Base-by-base conservation (phyloP, 2,329 filamentous ascomycete genomes). In the Stemphylium lycopersici region DNA sequence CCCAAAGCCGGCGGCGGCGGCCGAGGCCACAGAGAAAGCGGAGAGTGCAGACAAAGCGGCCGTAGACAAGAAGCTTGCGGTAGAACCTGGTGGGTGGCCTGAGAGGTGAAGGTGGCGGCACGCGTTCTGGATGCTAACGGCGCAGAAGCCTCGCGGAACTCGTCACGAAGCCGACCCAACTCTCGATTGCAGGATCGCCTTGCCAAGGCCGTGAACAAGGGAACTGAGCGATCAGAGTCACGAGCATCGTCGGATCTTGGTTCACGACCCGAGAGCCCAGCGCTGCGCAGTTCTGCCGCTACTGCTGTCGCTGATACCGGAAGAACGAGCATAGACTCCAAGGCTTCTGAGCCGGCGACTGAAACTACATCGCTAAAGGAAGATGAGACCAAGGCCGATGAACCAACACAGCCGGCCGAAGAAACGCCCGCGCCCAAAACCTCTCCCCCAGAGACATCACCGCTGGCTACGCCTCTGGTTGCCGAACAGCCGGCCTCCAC, bases 111-210 rank as follows among this genome's bases (percentile, higher is more conserved):
- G 16, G 40, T n/a, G 22, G 26, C 29, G 16, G 44, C 16, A 50
- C 29, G 44, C 38, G 20, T 20, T n/a, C 8, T 40, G 39, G 42
- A 52, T 15, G 65, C 69, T 73, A 56, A 73, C 55, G 34, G 16
- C 36, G 15, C 43, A 82, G 81, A 72, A 56, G 76, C 83, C 49
- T 87, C 88, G 45, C 84, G 88, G 69, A 85, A 81, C 61, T 83
- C 88, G 18, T 89, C 89, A 4, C 85, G 83, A 37, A 85, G 81
- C 58, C 84, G 86, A 62, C 80, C 84, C 56, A 95, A 91, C 76
- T 92, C 96, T 66, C 86, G 92, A 47, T 80, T 99, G 38, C 93
- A 97, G 71, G 93, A 96, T 72, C 85, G 92, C 58, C 82, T 99
- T 56, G 93, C 93, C 26, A 90, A 91, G 69, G 95, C 93, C 26